Evolutionary conservation across 805 yeast genomes (phyloP).

Genomic region (Pichia ethanolica): DNA sequence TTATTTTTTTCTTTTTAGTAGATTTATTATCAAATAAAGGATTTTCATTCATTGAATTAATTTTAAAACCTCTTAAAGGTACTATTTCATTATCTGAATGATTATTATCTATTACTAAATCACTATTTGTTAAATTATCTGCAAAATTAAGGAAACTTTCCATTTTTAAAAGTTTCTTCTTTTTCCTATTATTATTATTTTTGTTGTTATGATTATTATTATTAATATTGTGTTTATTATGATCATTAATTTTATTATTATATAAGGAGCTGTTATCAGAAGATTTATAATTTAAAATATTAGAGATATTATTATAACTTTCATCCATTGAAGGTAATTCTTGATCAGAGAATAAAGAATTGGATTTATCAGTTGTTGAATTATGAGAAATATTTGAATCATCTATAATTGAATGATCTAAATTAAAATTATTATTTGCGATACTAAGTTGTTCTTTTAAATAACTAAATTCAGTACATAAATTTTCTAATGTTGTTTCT

Average conservation of each 20-base stretch:
- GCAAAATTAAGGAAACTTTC: conserved; percentile 24
- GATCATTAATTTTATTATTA: not conserved
- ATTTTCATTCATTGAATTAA: conserved; percentile 1
- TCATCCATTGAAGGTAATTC: conserved; percentile 9
- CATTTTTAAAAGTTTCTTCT: conserved; percentile 20
- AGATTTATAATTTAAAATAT: not conserved
- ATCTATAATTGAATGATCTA: not conserved
- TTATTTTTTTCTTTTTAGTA: not conserved
- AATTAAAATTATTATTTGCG: conserved; percentile 13
- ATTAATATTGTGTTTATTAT: not conserved
- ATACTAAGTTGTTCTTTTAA: conserved; percentile 22
- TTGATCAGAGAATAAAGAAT: conserved; percentile 8
- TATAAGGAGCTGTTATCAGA: no score
- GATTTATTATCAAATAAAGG: not conserved
- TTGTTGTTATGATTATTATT: not conserved
- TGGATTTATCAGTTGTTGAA: not conserved
- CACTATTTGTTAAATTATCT: not conserved
- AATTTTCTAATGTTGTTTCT: conserved; percentile 38
- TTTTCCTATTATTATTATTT: conserved; percentile 2
- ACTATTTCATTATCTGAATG: not conserved
- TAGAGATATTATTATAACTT: no score
- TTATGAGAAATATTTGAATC: not conserved
- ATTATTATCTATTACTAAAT: not conserved
- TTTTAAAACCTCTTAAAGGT: conserved; percentile 7
- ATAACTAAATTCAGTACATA: conserved; percentile 34